phyloP scores from a whole-genome alignment of 1,139 yeast species.

The Pichia sp. region DNA sequence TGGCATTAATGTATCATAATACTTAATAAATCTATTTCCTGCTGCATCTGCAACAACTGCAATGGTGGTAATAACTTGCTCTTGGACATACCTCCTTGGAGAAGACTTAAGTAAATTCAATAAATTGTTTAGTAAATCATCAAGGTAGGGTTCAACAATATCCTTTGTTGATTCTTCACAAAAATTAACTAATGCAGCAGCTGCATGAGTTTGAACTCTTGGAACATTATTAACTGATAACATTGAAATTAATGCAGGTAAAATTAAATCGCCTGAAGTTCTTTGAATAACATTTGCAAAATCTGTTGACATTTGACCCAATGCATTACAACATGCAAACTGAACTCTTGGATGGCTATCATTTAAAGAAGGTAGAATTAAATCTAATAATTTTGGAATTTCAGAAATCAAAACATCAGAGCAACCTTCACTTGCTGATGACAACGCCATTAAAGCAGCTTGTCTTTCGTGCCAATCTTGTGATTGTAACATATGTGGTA shows the following conservation, averaged over 20 bases:
- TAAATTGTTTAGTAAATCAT: slow-evolving; percentile 65
- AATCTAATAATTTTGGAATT: slow-evolving; percentile 71
- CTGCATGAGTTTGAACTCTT: slow-evolving; percentile 96
- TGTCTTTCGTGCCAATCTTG: slow-evolving; percentile 89
- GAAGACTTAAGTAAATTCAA: slow-evolving; percentile 65
- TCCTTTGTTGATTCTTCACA: slow-evolving; percentile 88
- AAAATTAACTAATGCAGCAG: slow-evolving; percentile 95
- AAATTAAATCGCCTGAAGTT: slow-evolving; percentile 67
- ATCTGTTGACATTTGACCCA: slow-evolving; percentile 98
- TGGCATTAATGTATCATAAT: slow-evolving; percentile 94
- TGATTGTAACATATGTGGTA: slow-evolving; percentile 77
- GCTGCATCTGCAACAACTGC: slow-evolving; percentile 99
- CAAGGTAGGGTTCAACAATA: slow-evolving; percentile 83
- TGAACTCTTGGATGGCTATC: slow-evolving; percentile 93
- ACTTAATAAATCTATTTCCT: slow-evolving; percentile 77
- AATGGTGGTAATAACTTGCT: slow-evolving; percentile 92
- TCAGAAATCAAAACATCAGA: slow-evolving; percentile 80
- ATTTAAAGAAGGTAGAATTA: slow-evolving; percentile 73
- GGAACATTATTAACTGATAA: slow-evolving; percentile 49
- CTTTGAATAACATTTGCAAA: slow-evolving; percentile 85
- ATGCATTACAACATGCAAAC: slow-evolving; percentile 93
- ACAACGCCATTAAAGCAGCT: slow-evolving; percentile 94
- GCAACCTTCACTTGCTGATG: slow-evolving; percentile 97
- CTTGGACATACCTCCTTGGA: slow-evolving; percentile 90
- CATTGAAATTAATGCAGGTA: slow-evolving; percentile 85